These are phyloP conservation scores for Ascochyta rabiei DNA, from an alignment of 2,329 filamentous ascomycete genomes.

Conservation along the genomic window DNA sequence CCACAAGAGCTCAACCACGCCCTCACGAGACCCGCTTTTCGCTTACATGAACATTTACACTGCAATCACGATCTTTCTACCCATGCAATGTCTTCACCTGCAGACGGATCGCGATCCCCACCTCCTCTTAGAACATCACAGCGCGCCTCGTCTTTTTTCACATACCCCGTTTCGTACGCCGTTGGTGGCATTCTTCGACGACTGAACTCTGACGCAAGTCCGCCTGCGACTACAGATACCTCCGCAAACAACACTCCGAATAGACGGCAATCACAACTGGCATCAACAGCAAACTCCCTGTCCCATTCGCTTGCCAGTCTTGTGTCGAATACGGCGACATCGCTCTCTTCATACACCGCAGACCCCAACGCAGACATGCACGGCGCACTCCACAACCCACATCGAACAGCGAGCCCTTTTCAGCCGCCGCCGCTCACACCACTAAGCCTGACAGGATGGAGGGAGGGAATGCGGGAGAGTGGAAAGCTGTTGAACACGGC, in stretches of 20 bases:
- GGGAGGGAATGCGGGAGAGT: conserved; percentile 62
- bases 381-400: conserved; percentile 65
- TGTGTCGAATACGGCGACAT: conserved; percentile 42
- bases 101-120: conserved; percentile 25
- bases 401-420: conserved; percentile 75
- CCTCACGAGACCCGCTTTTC: conserved; percentile 36
- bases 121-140: conserved; percentile 22
- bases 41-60: conserved; percentile 19
- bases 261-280: conserved; percentile 26
- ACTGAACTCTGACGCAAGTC: conserved; percentile 51
- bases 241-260: conserved; percentile 9
- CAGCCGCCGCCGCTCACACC: conserved; percentile 89
- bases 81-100: conserved; percentile 36
- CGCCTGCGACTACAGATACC: conserved; percentile 15
- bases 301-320: conserved; percentile 46
- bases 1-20: conserved; percentile 20
- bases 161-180: conserved; percentile 57
- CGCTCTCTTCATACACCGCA: conserved; percentile 17
- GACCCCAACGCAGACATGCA: conserved; percentile 52
- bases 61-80: conserved; percentile 1
- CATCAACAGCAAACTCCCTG: conserved; percentile 31
- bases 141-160: conserved; percentile 53
- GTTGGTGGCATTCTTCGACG: conserved; percentile 55
- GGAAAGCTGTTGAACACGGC: conserved; percentile 72
- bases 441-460: conserved; percentile 71